Percentiles rank a stretch among this genome's conserved stretches.
Conservation (phyloP, 139 green algal species). For the Eudorina sp. region DNA sequence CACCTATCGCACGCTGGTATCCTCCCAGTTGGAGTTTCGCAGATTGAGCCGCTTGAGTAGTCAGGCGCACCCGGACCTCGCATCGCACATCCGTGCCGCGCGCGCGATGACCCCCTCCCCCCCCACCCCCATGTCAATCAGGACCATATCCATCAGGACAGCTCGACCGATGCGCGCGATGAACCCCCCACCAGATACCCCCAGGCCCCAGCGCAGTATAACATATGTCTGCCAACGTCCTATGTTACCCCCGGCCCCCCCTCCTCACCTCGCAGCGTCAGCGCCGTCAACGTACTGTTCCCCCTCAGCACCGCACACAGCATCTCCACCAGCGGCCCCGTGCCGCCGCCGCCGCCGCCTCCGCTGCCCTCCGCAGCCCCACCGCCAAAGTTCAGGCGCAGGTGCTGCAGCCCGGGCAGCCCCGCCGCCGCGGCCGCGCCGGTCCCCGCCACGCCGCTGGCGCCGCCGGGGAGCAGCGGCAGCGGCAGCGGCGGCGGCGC, state of each 20-base stretch:
- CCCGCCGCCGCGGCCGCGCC: background rate
- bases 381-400: background rate
- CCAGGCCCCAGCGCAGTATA: too few relatives aligned
- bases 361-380: background rate
- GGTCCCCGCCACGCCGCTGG: background rate
- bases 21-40: too few relatives aligned
- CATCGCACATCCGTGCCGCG: too few relatives aligned
- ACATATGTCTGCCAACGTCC: too few relatives aligned
- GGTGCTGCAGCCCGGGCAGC: conserved; percentile 18
- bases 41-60: too few relatives aligned
- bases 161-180: too few relatives aligned
- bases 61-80: too few relatives aligned
- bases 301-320: conserved; percentile 35
- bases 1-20: too few relatives aligned
- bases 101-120: too few relatives aligned
- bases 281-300: conserved; percentile 55
- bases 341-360: background rate
- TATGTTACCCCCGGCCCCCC: background rate
- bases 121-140: too few relatives aligned
- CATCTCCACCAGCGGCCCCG: conserved; percentile 18
- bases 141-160: too few relatives aligned
- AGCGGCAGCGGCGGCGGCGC: background rate
- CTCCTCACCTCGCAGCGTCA: conserved; percentile 47
- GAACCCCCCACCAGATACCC: too few relatives aligned
- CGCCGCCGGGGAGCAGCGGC: background rate